A percentile compares a stretch with the other conserved stretches of the same genome.
Evolutionary conservation across 2,329 filamentous ascomycete species (phyloP).

Genomic region (Hypoxylon sp.): DNA sequence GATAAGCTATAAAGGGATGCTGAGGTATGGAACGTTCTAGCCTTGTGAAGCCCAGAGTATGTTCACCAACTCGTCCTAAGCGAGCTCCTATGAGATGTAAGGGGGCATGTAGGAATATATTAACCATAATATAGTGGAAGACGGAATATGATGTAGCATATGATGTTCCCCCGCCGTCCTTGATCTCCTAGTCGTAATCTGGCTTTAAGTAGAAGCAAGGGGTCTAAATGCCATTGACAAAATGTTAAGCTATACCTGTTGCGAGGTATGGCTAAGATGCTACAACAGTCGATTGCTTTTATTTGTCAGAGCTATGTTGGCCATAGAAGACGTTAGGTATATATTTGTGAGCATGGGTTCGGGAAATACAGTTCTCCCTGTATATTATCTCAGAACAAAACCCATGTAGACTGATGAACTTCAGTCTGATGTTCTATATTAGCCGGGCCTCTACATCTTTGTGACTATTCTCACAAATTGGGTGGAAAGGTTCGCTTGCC

Average conservation of each 20-base stretch:
- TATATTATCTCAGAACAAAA: background rate
- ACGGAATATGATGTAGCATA: background rate
- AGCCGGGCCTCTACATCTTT: background rate
- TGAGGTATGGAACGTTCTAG: background rate
- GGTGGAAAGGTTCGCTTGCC: background rate
- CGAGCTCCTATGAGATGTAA: background rate
- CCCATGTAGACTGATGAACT: background rate
- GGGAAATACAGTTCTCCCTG: background rate
- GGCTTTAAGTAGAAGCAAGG: no score
- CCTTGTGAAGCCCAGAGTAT: background rate
- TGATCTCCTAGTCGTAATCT: background rate
- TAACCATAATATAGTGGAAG: background rate
- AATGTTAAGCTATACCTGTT: no score
- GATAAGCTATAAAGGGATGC: background rate
- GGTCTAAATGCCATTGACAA: no score
- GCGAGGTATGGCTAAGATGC: background rate
- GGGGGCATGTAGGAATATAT: background rate
- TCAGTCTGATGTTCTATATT: background rate
- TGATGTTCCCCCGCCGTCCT: background rate
- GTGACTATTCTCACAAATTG: background rate
- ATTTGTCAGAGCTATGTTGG: background rate
- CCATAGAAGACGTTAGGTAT: background rate
- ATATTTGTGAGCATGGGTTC: background rate
- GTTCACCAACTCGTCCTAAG: background rate
- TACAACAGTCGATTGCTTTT: background rate